phyloP scores from a whole-genome alignment of 345 rosid genomes.

The Theobroma cacao region DNA sequence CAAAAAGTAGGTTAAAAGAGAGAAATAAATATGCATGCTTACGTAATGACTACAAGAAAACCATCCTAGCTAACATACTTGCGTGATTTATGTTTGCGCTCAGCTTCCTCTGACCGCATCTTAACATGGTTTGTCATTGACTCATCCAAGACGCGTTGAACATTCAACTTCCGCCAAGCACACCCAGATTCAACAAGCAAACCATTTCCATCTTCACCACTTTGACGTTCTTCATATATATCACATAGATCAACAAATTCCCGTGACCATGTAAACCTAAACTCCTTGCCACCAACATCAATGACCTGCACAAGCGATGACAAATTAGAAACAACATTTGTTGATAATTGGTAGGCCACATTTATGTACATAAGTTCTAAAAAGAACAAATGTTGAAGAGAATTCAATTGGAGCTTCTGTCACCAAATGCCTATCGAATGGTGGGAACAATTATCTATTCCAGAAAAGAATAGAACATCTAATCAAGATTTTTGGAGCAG shows the following conservation, averaged over 20 bases:
- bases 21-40: not conserved
- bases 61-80: conserved; percentile 46
- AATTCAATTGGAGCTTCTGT: not conserved
- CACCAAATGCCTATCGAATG: not conserved
- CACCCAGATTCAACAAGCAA: conserved; percentile 88
- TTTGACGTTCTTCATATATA: conserved; percentile 78
- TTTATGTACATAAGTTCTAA: not conserved
- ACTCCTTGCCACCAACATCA: conserved; percentile 90
- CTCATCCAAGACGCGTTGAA: conserved; percentile 89
- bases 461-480: not conserved
- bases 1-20: not conserved
- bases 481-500: not conserved
- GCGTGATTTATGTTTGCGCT: conserved; percentile 74
- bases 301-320: conserved; percentile 55
- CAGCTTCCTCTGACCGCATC: conserved; percentile 94
- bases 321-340: conserved; percentile 9
- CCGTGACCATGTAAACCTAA: conserved; percentile 87
- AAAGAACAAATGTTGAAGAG: not conserved
- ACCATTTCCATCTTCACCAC: conserved; percentile 82
- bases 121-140: conserved; percentile 85
- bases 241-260: conserved; percentile 84
- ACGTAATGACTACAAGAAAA: not conserved
- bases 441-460: not conserved
- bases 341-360: not conserved
- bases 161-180: conserved; percentile 92